Conservation (phyloP, 306 rosid species). For the Pyrus pyrifolia region DNA sequence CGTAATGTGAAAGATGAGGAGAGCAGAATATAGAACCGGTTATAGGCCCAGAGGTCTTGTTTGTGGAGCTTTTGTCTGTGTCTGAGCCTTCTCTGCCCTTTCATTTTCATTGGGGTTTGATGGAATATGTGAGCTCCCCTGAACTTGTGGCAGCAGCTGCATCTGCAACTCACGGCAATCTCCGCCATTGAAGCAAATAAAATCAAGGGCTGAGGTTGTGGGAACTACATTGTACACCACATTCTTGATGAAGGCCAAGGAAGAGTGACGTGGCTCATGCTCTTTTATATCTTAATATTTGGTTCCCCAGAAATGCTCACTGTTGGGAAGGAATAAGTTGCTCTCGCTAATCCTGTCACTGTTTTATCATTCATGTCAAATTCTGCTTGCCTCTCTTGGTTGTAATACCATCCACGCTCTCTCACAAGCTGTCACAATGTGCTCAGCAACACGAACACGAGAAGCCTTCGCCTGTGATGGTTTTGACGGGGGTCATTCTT, state of each 20-base stretch:
- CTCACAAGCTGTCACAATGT: neutral
- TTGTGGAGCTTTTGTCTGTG: neutral
- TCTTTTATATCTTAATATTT: neutral
- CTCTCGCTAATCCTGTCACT: conserved; percentile 3
- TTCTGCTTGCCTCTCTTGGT: neutral
- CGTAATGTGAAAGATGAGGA: neutral
- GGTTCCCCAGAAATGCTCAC: neutral
- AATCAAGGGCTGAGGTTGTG: neutral
- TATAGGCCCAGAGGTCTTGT: neutral
- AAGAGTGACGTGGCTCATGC: conserved; percentile 2
- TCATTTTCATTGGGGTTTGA: conserved; percentile 13
- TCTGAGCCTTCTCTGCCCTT: conserved; percentile 12
- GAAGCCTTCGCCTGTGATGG: too few species aligned
- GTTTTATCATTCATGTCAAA: neutral
- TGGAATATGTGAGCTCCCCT: neutral
- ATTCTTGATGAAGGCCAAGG: neutral
- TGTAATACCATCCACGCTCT: conserved; percentile 4
- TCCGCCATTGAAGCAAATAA: neutral
- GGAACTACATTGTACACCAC: neutral
- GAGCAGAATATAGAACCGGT: neutral
- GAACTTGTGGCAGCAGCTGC: conserved; percentile 1
- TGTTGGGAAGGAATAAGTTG: neutral
- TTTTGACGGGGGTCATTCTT: neutral
- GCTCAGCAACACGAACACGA: neutral
- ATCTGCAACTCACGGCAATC: neutral